Conservation (phyloP, 1,284 basidiomycete species). For the Leccinum fuscescens region DNA sequence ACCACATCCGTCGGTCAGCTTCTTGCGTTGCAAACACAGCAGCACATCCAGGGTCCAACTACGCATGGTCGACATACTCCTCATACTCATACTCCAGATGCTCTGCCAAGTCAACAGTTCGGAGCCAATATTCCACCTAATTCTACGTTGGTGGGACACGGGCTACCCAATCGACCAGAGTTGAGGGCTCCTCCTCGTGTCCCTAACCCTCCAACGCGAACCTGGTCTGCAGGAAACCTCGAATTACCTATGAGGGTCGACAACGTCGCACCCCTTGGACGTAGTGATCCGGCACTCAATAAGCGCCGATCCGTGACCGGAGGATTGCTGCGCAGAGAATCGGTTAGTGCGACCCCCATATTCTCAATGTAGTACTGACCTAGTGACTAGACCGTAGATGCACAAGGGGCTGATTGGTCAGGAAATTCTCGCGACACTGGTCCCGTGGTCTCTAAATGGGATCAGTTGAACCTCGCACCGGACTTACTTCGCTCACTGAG, state of each 20-base stretch:
- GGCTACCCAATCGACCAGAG: constrained; percentile 61
- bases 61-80: constrained; percentile 44
- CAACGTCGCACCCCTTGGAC: constrained; percentile 30
- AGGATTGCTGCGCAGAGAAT: constrained; percentile 67
- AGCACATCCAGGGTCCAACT: constrained; percentile 50
- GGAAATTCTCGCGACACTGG: constrained; percentile 68
- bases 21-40: constrained; percentile 72
- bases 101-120: constrained; percentile 49
- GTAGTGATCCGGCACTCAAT: constrained; percentile 45
- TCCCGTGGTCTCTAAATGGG: constrained; percentile 94
- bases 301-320: constrained; percentile 74
- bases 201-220: constrained; percentile 69
- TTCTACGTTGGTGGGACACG: constrained; percentile 49
- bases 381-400: constrained; percentile 41
- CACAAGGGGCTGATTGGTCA: constrained; percentile 52
- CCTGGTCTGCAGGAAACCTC: constrained; percentile 77
- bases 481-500: constrained; percentile 87
- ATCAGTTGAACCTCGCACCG: constrained; percentile 82
- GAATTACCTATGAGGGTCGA: constrained; percentile 66
- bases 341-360: constrained; percentile 54
- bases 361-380: constrained; percentile 13
- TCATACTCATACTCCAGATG: constrained; percentile 48
- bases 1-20: constrained; percentile 87
- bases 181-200: constrained; percentile 51
- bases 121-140: constrained; percentile 40